Evolutionary conservation across 768 basidiomycete species (phyloP), one percentile per base, ranked within the genome.

Genomic region (Suillus subaureus): DNA sequence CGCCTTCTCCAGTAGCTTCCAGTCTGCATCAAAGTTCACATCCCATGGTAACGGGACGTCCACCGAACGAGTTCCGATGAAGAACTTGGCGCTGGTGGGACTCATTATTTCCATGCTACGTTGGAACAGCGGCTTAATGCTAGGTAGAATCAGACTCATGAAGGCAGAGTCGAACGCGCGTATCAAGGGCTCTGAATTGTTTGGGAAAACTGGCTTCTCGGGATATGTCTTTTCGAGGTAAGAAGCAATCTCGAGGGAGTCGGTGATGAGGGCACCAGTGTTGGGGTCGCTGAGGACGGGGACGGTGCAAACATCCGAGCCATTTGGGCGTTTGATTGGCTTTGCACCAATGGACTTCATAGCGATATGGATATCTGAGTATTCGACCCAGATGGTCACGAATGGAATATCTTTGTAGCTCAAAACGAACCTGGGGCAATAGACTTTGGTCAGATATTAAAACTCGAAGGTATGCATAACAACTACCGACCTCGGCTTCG

Each of bases 141-240:
- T 61, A 18, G 31, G 49, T 26, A 42, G 42, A 7, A 0, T 7
- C 18, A 71, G 23, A 4, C 31, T 62, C 0, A 3, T 1, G 42
- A 57, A 0, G 3, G 70, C 67, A 0, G 64, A 33, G 0, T 72
- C 55, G n/a, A 77, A 67, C 42, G 70, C 67, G 6, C 26, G 42
- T 55, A 77, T 77, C 6, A 77, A 37, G 7, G 68, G 71, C n/a
- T 66, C 64, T 39, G 75, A 66, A 42, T 67, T 67, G 2, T 69
- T 33, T 11, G 79, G 68, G 64, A 78, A 70, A 49, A 74, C 37
- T 8, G 70, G 70, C 43, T 72, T 79, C 45, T 76, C 73, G 0
- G 77, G 75, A 67, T 79, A 80, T 13, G 67, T 73, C 52, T 67
- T 68, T 18, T 81, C 79, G 33, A 81, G 76, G 31, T 81, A 81